Base-by-base conservation (phyloP, 345 rosid genomes). In the Fremontodendron californicum region DNA sequence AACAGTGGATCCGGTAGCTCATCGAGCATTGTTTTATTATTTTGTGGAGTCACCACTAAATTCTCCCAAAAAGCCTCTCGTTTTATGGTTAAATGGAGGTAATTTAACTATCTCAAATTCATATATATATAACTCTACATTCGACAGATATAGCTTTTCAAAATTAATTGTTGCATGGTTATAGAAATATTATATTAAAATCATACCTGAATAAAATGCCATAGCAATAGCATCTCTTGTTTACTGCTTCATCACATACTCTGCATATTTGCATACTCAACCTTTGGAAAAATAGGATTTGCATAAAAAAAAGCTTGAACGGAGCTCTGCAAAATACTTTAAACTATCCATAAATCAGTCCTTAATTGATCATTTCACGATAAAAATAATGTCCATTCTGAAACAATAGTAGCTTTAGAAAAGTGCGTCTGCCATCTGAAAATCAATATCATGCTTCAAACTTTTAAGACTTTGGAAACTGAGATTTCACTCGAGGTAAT, bases 51-150 rank as follows among this genome's bases (percentile, higher is more conserved):
- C n/a, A n/a, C n/a, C 35, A 1, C 2, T 33, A 33, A 33, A 77
- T 27, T 68, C 79, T 54, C 25, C 79, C 19, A 10, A 49, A 2
- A 77, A 77, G 31, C 79, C 79, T 54, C 54, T 78, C 49, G 15
- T 78, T 43, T 23, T 60, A 40, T 74, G 60, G 67, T 27, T 75
- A n/a, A 35, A 67, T 58, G 74, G 68, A 75, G 75, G 74, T 79
- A 74, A 19, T 33, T 29, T 33, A 35, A 49, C 18, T 9, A 23
- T 18, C n/a, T 61, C 18, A 12, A 29, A 29, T 60, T 60, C 39
- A 13, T 11, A 2, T 27, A 27, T 5, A 12, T 27, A 27, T 5
- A 12, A 25, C 5, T 27, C 37, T 58, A 58, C 6, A 58, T 27
- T 2, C n/a, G 11, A 25, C 33, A 25, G 33, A 57, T 57, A 57